These are phyloP conservation scores for Conticribra weissflogii DNA, from an alignment of 108 stramenopile species.

Conservation along the genomic window DNA sequence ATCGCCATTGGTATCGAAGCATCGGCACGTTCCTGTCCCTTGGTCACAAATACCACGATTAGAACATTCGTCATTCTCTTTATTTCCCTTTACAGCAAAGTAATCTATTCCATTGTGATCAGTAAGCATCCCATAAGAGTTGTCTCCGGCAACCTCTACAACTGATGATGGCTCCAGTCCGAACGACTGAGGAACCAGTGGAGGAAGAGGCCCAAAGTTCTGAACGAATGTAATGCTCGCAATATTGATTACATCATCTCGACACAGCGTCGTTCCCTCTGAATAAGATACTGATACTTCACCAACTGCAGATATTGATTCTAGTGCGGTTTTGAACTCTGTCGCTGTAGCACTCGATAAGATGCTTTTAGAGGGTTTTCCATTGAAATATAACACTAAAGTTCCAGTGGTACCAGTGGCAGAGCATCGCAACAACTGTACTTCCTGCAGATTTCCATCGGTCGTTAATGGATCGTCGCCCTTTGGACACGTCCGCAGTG, in stretches of 20 bases:
- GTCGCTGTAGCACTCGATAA: constrained; percentile 35
- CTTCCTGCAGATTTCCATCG: constrained; percentile 41
- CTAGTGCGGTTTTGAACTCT: constrained; percentile 54
- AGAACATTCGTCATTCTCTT: constrained; percentile 69
- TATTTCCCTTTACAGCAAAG: constrained; percentile 51
- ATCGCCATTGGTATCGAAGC: constrained; percentile 52
- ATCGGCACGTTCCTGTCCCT: constrained; percentile 55
- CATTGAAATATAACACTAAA: constrained; percentile 39
- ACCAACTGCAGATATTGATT: constrained; percentile 42
- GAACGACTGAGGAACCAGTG: constrained; percentile 39
- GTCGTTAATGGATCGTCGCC: constrained; percentile 80
- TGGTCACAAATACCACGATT: constrained; percentile 69
- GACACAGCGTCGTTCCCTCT: constrained; percentile 38
- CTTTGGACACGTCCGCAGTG: constrained; percentile 62
- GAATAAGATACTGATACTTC: constrained; percentile 50
- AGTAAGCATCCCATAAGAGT: constrained; percentile 37
- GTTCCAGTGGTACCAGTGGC: constrained; percentile 58
- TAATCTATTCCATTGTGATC: constrained; percentile 37
- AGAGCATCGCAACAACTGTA: constrained; percentile 62
- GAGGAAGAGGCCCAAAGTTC: constrained; percentile 65
- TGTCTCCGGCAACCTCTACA: constrained; percentile 38
- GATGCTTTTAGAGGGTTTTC: constrained; percentile 29
- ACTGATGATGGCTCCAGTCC: constrained; percentile 34
- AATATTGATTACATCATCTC: constrained; percentile 37
- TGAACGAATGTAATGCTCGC: constrained; percentile 67